Evolutionary conservation across 345 rosid genomes (phyloP).

Genomic region (Ricinus communis): DNA sequence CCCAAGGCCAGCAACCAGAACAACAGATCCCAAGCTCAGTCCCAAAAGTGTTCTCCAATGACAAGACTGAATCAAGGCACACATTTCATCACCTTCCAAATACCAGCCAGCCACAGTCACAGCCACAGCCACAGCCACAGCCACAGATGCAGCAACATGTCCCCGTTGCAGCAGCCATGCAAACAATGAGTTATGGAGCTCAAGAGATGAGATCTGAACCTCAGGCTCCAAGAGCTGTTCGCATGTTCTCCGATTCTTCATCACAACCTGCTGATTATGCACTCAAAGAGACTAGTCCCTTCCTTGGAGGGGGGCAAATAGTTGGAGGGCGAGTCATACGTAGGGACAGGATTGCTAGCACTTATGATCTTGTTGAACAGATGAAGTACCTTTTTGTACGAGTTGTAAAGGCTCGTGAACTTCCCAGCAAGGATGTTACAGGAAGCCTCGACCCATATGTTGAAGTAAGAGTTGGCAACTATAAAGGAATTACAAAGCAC

Average conservation of each 20-base stretch:
- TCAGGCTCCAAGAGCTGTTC: slow-evolving; percentile 37
- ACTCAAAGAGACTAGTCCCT: slow-evolving; percentile 32
- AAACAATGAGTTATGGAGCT: slow-evolving; percentile 36
- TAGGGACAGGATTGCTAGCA: slow-evolving; percentile 25
- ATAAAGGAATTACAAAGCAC: slow-evolving; percentile 29
- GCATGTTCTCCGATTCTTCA: slow-evolving; percentile 43
- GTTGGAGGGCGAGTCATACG: slow-evolving; percentile 71
- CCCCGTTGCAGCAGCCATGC: slow-evolving; percentile 25
- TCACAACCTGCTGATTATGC: slow-evolving; percentile 35
- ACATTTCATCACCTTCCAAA: slow-evolving; percentile 51
- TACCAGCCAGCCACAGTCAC: slow-evolving; percentile 27
- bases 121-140: slow-evolving; percentile 22
- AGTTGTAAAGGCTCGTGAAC: slow-evolving; percentile 33
- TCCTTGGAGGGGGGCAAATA: slow-evolving; percentile 36
- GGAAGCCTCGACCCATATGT: slow-evolving; percentile 39
- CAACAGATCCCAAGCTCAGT: slow-evolving; percentile 15
- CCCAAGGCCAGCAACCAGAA: slow-evolving; percentile 27
- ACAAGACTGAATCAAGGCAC: slow-evolving; percentile 35
- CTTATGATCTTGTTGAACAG: slow-evolving; percentile 37
- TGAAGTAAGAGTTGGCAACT: slow-evolving; percentile 36
- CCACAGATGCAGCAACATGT: slow-evolving; percentile 29
- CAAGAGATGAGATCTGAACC: slow-evolving; percentile 54
- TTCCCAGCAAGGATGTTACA: slow-evolving; percentile 29
- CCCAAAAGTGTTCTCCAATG: slow-evolving; percentile 21
- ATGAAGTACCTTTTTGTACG: slow-evolving; percentile 30